Percentiles rank a stretch among this genome's conserved stretches.
These are phyloP conservation scores for Calonectria naviculata DNA, from an alignment of 2,329 filamentous ascomycete genomes.

Conservation along the genomic window DNA sequence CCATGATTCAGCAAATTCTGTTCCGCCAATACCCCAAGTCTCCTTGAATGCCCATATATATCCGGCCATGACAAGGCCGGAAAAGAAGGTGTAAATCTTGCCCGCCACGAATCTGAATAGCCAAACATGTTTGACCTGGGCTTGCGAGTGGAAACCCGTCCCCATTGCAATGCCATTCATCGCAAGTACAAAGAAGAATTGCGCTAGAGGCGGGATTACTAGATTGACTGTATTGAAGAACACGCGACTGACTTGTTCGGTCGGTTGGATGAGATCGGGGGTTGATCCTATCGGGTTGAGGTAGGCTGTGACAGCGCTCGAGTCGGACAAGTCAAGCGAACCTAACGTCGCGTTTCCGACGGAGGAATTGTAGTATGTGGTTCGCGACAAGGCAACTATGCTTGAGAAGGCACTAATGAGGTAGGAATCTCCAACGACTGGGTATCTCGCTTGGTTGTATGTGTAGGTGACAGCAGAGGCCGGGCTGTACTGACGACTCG, in stretches of 20 bases:
- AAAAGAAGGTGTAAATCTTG: not conserved
- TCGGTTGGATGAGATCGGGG: not conserved
- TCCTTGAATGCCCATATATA: constrained; percentile 9
- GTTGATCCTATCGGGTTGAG: not conserved
- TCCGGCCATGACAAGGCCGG: not conserved
- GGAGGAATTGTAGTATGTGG: not conserved
- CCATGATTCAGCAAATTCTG: not conserved
- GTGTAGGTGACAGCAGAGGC: not conserved
- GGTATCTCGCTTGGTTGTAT: constrained; percentile 6
- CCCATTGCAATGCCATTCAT: not conserved
- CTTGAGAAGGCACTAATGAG: not conserved
- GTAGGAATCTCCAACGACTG: not conserved
- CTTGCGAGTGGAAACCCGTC: not conserved
- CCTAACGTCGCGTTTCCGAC: not conserved
- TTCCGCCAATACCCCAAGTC: not conserved
- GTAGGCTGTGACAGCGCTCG: not conserved
- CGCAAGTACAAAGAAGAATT: constrained; percentile 11
- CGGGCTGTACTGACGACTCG: not conserved
- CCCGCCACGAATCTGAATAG: not conserved
- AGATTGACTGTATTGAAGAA: constrained; percentile 10
- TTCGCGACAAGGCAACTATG: not conserved
- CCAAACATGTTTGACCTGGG: not conserved
- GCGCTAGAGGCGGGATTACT: not conserved
- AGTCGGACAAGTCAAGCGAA: not conserved
- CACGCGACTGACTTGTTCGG: not conserved